Conservation (phyloP, 2,329 filamentous ascomycete genomes). For the Daldinia sp. region DNA sequence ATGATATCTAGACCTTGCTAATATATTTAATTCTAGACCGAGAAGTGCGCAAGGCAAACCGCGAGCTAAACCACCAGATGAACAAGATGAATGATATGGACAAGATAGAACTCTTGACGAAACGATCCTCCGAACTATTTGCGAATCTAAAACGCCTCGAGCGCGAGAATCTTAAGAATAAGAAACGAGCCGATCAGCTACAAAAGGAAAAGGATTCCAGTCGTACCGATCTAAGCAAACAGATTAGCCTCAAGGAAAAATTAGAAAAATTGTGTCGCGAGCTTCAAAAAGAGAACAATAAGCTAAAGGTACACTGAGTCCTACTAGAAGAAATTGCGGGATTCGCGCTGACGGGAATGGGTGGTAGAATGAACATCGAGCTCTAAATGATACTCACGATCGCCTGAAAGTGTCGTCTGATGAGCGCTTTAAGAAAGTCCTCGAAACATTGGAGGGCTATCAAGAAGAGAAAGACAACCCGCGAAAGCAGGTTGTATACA, state of each 20-base stretch:
- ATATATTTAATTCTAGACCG: constrained; percentile 42
- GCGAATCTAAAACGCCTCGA: constrained; percentile 96
- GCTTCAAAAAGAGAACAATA: constrained; percentile 96
- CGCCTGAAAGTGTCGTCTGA: constrained; percentile 85
- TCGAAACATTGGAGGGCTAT: constrained; percentile 86
- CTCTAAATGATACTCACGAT: constrained; percentile 85
- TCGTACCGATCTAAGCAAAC: constrained; percentile 88
- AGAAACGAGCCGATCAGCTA: constrained; percentile 90
- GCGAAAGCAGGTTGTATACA: constrained; percentile 80
- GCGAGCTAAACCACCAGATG: constrained; percentile 86
- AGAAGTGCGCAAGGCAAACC: constrained; percentile 74
- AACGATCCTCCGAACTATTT: constrained; percentile 88
- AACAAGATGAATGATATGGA: constrained; percentile 92
- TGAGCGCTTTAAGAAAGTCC: constrained; percentile 79
- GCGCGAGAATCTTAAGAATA: constrained; percentile 92
- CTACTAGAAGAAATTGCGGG: background rate
- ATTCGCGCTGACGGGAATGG: constrained; percentile 34
- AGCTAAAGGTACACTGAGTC: constrained; percentile 78
- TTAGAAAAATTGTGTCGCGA: constrained; percentile 95
- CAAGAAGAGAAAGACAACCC: constrained; percentile 87
- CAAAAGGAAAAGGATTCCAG: constrained; percentile 97
- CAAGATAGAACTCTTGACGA: constrained; percentile 89
- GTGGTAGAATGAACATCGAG: constrained; percentile 86
- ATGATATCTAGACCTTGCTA: constrained; percentile 30
- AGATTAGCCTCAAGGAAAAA: constrained; percentile 91